phyloP scores from a whole-genome alignment of 1,139 yeast species.

The Magnusiomyces suaveolens region DNA sequence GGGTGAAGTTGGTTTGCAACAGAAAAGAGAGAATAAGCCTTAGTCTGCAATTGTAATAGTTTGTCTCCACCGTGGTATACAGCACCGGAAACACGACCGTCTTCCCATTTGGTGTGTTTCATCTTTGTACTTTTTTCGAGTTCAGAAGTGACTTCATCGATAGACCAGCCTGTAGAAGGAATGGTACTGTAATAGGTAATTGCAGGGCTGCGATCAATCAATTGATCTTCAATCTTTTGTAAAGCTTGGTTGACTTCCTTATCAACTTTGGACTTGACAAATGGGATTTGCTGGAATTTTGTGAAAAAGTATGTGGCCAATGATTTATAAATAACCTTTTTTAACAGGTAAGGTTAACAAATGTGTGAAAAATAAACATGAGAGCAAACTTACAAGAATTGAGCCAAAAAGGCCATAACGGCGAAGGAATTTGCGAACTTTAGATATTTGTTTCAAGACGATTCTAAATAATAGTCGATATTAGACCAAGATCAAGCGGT shows the following conservation, averaged over 20 bases:
- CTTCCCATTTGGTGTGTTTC: constrained; percentile 69
- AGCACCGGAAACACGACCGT: constrained; percentile 86
- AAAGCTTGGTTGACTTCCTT: constrained; percentile 46
- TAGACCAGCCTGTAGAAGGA: constrained; percentile 49
- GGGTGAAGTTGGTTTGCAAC: constrained; percentile 95
- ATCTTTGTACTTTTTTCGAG: constrained; percentile 29
- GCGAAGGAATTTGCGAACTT: constrained; percentile 14
- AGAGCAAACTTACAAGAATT: constrained; percentile 4
- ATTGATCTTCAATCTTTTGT: constrained; percentile 41
- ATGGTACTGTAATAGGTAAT: constrained; percentile 41
- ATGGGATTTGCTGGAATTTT: constrained; percentile 35
- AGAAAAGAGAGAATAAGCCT: constrained; percentile 65
- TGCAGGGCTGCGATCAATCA: constrained; percentile 42
- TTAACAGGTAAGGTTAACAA: neutral
- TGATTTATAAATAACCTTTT: constrained; percentile 1
- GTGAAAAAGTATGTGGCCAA: constrained; percentile 15
- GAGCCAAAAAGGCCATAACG: constrained; percentile 15
- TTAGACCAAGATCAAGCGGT: no score
- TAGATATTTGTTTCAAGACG: constrained; percentile 15
- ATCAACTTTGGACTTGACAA: constrained; percentile 48
- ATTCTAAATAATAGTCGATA: no score
- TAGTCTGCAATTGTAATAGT: constrained; percentile 58
- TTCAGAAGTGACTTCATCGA: constrained; percentile 32
- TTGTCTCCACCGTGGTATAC: constrained; percentile 91
- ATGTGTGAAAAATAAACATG: no score